These are phyloP conservation scores for Ogataea haglerorum DNA, from an alignment of 805 yeast species.

Conservation along the genomic window DNA sequence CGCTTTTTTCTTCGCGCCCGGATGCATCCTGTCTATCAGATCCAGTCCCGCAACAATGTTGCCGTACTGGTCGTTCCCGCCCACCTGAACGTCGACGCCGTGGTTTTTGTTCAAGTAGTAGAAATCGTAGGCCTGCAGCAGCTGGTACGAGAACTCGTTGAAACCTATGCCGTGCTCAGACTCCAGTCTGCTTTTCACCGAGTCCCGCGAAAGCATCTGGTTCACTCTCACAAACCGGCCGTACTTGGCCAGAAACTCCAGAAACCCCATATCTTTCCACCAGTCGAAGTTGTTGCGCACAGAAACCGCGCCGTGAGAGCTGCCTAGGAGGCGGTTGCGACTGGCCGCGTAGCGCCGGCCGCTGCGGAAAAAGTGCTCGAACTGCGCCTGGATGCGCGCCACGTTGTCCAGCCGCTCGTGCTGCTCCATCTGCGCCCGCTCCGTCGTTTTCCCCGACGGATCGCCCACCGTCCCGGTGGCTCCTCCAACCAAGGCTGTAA, in stretches of 20 bases:
- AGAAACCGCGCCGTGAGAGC: slow-evolving; percentile 15
- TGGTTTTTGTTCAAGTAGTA: slow-evolving; percentile 66
- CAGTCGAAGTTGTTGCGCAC: slow-evolving; percentile 68
- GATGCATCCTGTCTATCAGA: slow-evolving; percentile 58
- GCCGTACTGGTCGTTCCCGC: slow-evolving; percentile 99
- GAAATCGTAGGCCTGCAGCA: slow-evolving; percentile 91
- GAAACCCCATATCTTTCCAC: slow-evolving; percentile 78
- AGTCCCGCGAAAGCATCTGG: slow-evolving; percentile 86
- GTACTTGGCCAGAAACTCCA: slow-evolving; percentile 70
- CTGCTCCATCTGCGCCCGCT: slow-evolving; percentile 58
- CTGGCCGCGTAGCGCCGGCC: slow-evolving; percentile 62
- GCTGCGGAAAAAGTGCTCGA: slow-evolving; percentile 53
- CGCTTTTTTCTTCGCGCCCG: slow-evolving; percentile 28
- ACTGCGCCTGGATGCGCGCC: slow-evolving; percentile 54
- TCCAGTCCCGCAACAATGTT: slow-evolving; percentile 96
- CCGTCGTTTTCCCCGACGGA: slow-evolving; percentile 87
- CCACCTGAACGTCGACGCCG: slow-evolving; percentile 72
- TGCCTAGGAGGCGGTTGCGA: slow-evolving; percentile 34
- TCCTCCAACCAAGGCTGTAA: slow-evolving; percentile 85
- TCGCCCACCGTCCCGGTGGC: slow-evolving; percentile 97
- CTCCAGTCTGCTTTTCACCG: slow-evolving; percentile 69
- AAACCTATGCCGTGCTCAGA: slow-evolving; percentile 81
- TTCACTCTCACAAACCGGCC: slow-evolving; percentile 80
- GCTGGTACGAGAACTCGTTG: slow-evolving; percentile 91
- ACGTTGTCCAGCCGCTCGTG: slow-evolving; percentile 55